Base-by-base conservation (phyloP, 148 eudicot species). In the Camellia japonica region DNA sequence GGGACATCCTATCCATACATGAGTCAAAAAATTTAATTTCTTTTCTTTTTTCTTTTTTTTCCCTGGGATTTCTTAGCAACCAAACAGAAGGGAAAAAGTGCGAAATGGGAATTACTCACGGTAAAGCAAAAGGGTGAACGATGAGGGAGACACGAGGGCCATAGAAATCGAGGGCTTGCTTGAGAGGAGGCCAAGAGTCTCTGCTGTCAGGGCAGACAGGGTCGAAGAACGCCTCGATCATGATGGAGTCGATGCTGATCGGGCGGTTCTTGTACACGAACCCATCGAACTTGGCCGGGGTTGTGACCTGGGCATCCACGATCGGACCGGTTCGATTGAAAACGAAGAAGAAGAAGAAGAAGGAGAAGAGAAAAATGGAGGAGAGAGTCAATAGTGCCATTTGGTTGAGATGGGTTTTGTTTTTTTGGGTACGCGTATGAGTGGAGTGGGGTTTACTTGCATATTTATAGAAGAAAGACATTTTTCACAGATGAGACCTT, bases 201-300 rank as follows among this genome's bases (percentile, higher is more conserved):
- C 96, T 84, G 74, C 89, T 86, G 68, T 95, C 97, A 3, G 98
- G 98, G 87, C 98, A 95, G 66, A 95, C 94, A 6, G 98, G 97
- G 80, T 95, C 98, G 38, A 91, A 86, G 82, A 95, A 95, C 2
- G 96, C 98, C 71, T 95, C 98, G 38, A 95, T 90, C 7, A 90
- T 71, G 41, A 92, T 75, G 0, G 86, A 70, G n/a, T 81, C 79
- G 6, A 87, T 85, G 77, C 74, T 70, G 62, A 80, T 74, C 8
- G 82, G 23, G 15, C 80, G 75, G 6, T 84, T 81, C n/a, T 88
- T 86, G 85, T 90, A 91, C 52, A 90, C 90, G 78, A 95, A 95
- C 3, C 98, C 98, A 51, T 95, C 97, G 55, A 83, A 87, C 78
- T 68, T 87, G 23, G 91, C 55, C 3, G 97, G 91, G 47, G 82